phyloP scores from a whole-genome alignment of 208 protist genomes.

The Blechomonas ayalai region DNA sequence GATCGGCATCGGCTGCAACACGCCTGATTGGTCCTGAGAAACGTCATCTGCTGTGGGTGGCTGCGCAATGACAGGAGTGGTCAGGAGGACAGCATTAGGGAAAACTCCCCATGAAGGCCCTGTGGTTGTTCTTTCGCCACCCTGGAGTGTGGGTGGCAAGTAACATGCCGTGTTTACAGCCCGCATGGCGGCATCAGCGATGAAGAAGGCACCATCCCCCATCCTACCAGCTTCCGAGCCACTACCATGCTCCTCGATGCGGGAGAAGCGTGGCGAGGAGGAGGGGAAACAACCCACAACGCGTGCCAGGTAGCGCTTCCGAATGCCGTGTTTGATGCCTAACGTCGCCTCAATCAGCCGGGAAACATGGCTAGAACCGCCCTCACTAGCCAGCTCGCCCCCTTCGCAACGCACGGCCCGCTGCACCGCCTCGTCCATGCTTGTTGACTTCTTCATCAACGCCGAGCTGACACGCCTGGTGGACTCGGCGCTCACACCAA shows the following conservation, averaged over 20 bases:
- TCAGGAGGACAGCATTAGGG: no score
- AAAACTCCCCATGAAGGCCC: no score
- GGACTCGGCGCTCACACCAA: conserved; percentile 40
- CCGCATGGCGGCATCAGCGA: no score
- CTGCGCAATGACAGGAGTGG: no score
- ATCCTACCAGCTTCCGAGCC: not conserved
- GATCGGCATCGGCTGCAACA: not conserved
- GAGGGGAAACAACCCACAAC: conserved; percentile 31
- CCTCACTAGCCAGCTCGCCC: conserved; percentile 17
- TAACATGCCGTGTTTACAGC: no score
- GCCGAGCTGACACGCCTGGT: conserved; percentile 37
- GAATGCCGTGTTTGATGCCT: conserved; percentile 10
- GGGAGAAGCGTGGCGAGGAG: no score
- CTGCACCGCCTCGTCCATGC: conserved; percentile 33
- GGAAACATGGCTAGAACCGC: not conserved
- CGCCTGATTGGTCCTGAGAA: no score
- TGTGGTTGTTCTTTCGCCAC: no score
- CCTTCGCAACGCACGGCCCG: conserved; percentile 1
- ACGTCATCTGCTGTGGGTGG: no score
- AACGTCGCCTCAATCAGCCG: conserved; percentile 2
- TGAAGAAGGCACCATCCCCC: not conserved
- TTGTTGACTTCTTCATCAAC: conserved; percentile 57
- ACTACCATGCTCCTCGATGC: no score
- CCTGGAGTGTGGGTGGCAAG: no score
- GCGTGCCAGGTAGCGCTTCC: conserved; percentile 35